phyloP scores from a whole-genome alignment of 306 rosid genomes.

The Vicia faba region DNA sequence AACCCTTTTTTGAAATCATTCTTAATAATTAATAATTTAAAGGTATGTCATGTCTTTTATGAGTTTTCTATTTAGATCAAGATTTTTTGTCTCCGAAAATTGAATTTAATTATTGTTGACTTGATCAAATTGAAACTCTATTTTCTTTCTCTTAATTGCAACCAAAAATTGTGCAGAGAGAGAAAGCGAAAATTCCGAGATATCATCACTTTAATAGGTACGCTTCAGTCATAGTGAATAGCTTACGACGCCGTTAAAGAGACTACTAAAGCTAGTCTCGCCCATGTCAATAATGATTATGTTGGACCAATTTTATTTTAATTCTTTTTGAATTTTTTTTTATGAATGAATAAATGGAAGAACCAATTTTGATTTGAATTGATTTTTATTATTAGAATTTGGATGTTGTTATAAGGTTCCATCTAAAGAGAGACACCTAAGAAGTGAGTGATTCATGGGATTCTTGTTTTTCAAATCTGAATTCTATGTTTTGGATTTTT shows the following conservation, averaged over 20 bases:
- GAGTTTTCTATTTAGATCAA: no score
- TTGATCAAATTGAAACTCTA: no score
- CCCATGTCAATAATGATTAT: constrained; percentile 98
- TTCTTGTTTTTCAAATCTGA: constrained; percentile 42
- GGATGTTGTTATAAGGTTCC: constrained; percentile 97
- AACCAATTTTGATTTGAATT: constrained; percentile 2
- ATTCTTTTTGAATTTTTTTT: constrained; percentile 5
- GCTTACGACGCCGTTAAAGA: constrained; percentile 96
- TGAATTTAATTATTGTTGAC: no score
- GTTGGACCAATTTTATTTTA: constrained; percentile 43
- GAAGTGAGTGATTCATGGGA: constrained; percentile 59
- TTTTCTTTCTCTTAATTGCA: no score
- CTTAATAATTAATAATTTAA: no score
- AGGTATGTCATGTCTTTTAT: no score
- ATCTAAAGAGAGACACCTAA: constrained; percentile 92
- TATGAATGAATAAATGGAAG: background rate
- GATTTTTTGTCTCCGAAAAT: no score
- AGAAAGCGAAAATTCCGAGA: no score
- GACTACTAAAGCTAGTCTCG: constrained; percentile 96
- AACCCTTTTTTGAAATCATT: no score
- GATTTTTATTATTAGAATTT: constrained; percentile 70
- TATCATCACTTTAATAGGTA: constrained; percentile 62
- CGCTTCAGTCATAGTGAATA: constrained; percentile 95
- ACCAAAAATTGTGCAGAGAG: no score
- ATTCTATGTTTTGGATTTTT: constrained; percentile 35